These are phyloP conservation scores for Penicillium aurantiogriseum DNA, from an alignment of 2,329 filamentous ascomycete species.

Conservation along the genomic window DNA sequence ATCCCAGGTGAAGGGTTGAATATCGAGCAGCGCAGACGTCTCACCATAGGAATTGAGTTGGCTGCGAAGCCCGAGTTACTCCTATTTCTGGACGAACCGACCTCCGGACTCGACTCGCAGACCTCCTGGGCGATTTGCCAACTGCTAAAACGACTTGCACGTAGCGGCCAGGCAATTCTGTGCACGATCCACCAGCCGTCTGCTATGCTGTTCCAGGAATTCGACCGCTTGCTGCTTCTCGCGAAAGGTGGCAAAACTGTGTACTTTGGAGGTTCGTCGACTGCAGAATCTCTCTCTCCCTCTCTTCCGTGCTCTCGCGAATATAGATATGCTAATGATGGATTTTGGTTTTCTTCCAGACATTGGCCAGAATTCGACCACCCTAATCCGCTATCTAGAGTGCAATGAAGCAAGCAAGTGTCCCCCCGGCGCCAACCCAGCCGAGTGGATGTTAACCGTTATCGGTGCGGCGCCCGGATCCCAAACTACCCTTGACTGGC, in stretches of 20 bases:
- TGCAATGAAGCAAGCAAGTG: slow-evolving; percentile 58
- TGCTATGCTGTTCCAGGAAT: slow-evolving; percentile 85
- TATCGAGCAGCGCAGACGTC: slow-evolving; percentile 64
- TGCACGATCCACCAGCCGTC: slow-evolving; percentile 94
- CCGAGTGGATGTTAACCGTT: slow-evolving; percentile 65
- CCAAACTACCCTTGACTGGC: slow-evolving; percentile 51
- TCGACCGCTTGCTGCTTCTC: slow-evolving; percentile 61
- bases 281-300: background rate
- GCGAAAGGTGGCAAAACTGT: slow-evolving; percentile 50
- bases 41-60: slow-evolving; percentile 91
- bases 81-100: slow-evolving; percentile 88
- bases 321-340: background rate
- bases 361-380: slow-evolving; percentile 17
- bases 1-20: slow-evolving; percentile 72
- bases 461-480: slow-evolving; percentile 59
- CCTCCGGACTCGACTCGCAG: slow-evolving; percentile 84
- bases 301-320: background rate
- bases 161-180: slow-evolving; percentile 81
- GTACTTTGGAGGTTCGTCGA: background rate
- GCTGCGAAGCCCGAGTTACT: slow-evolving; percentile 82
- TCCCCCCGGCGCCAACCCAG: slow-evolving; percentile 62
- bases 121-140: slow-evolving; percentile 86
- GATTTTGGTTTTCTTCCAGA: background rate
- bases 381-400: slow-evolving; percentile 60
- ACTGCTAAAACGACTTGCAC: slow-evolving; percentile 79